Conservation (phyloP, 495 filamentous ascomycete species). For the Durotheca rogersii region DNA sequence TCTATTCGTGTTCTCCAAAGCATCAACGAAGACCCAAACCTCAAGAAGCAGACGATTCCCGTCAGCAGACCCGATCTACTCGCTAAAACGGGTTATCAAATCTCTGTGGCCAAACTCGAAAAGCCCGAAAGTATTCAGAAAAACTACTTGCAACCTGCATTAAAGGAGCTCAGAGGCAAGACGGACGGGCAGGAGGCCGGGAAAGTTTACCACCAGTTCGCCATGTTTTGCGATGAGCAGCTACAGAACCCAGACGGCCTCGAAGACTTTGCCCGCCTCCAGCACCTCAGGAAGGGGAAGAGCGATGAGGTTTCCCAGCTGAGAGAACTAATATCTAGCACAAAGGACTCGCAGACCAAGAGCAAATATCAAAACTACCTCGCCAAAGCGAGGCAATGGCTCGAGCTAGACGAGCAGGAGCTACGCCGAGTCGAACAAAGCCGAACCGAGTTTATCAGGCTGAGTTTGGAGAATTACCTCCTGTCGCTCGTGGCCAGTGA, state of each 20-base stretch:
- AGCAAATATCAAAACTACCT: constrained; percentile 43
- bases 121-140: constrained; percentile 87
- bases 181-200: constrained; percentile 73
- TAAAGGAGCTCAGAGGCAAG: constrained; percentile 73
- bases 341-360: constrained; percentile 42
- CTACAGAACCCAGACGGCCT: constrained; percentile 78
- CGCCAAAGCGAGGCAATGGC: constrained; percentile 79
- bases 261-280: constrained; percentile 80
- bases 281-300: constrained; percentile 78
- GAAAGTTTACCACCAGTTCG: constrained; percentile 90
- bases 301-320: constrained; percentile 72
- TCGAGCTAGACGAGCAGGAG: constrained; percentile 83
- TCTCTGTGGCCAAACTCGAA: constrained; percentile 89
- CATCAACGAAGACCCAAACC: constrained; percentile 59
- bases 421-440: constrained; percentile 72
- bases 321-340: constrained; percentile 49
- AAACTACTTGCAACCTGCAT: constrained; percentile 76
- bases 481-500: constrained; percentile 80
- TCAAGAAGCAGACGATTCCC: constrained; percentile 69
- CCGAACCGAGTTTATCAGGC: constrained; percentile 75
- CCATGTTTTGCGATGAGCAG: constrained; percentile 91
- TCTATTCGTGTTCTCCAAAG: constrained; percentile 86
- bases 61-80: constrained; percentile 78
- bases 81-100: constrained; percentile 81
- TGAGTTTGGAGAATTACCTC: constrained; percentile 94